Evolutionary conservation across 495 filamentous ascomycete genomes (phyloP).

Genomic region (Daldinia grandis): DNA sequence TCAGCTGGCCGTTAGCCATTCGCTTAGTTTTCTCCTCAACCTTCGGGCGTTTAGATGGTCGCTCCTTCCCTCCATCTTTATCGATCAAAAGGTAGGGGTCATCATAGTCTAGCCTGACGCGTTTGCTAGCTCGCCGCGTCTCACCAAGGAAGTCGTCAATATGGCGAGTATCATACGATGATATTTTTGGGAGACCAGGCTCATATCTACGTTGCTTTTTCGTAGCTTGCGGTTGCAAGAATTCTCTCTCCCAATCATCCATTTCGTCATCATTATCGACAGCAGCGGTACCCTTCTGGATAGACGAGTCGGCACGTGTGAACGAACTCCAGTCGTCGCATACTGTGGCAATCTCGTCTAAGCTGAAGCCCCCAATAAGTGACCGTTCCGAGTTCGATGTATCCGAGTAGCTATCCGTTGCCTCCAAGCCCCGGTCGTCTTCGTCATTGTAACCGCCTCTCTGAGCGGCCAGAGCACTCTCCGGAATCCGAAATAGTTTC

Average conservation of each 20-base stretch:
- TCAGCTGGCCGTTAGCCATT: constrained; percentile 62
- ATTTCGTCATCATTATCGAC: constrained; percentile 55
- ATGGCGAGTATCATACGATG: constrained; percentile 52
- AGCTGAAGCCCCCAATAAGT: constrained; percentile 70
- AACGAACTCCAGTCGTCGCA: constrained; percentile 86
- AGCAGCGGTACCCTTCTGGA: constrained; percentile 25
- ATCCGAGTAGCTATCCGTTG: constrained; percentile 48
- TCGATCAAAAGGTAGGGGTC: constrained; percentile 88
- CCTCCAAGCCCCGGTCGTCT: constrained; percentile 56
- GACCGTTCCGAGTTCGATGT: constrained; percentile 65
- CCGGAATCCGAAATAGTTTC: constrained; percentile 75
- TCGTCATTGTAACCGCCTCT: constrained; percentile 66
- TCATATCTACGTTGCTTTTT: constrained; percentile 48
- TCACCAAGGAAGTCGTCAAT: constrained; percentile 65
- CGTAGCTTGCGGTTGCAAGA: constrained; percentile 53
- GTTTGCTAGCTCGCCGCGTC: constrained; percentile 74
- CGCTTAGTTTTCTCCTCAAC: constrained; percentile 60
- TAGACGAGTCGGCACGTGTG: constrained; percentile 42
- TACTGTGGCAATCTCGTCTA: constrained; percentile 77
- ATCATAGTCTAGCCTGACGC: constrained; percentile 84
- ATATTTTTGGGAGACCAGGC: constrained; percentile 53
- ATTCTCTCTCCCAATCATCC: constrained; percentile 63
- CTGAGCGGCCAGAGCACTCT: constrained; percentile 56
- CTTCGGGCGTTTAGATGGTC: constrained; percentile 58
- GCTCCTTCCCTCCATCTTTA: constrained; percentile 57